Percentiles rank a stretch among this genome's conserved stretches.
phyloP scores from a whole-genome alignment of 2,329 filamentous ascomycete species.

The Arthrobotrys iridis region DNA sequence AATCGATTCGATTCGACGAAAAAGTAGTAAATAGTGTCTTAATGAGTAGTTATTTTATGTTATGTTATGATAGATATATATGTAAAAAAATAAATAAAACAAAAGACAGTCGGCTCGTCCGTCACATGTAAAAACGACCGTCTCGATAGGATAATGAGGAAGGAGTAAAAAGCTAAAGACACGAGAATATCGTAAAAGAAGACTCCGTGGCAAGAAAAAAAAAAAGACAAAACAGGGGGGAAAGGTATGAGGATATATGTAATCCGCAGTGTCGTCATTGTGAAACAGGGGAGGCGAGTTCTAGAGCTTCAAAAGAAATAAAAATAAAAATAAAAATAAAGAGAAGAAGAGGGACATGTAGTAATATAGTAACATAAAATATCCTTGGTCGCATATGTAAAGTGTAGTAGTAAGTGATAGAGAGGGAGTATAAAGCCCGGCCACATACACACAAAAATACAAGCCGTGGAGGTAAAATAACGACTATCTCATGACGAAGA shows the following conservation, averaged over 20 bases:
- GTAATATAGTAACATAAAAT: slow-evolving; percentile 19
- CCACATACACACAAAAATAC: slow-evolving; percentile 17
- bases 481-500: background rate
- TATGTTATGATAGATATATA: no score
- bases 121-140: no score
- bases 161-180: no score
- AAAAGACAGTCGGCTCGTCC: no score
- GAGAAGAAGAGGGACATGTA: background rate
- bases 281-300: background rate
- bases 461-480: background rate
- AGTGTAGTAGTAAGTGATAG: background rate
- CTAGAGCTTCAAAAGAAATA: background rate
- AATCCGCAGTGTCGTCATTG: background rate
- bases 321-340: background rate
- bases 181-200: no score
- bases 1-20: no score
- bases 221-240: background rate
- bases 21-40: no score
- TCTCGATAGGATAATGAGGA: no score
- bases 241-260: background rate
- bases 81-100: no score
- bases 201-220: no score
- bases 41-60: no score
- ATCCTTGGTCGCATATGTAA: slow-evolving; percentile 17
- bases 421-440: background rate